phyloP scores from a whole-genome alignment of 2,329 filamentous ascomycete species.

The Exophiala lecanii-corni region DNA sequence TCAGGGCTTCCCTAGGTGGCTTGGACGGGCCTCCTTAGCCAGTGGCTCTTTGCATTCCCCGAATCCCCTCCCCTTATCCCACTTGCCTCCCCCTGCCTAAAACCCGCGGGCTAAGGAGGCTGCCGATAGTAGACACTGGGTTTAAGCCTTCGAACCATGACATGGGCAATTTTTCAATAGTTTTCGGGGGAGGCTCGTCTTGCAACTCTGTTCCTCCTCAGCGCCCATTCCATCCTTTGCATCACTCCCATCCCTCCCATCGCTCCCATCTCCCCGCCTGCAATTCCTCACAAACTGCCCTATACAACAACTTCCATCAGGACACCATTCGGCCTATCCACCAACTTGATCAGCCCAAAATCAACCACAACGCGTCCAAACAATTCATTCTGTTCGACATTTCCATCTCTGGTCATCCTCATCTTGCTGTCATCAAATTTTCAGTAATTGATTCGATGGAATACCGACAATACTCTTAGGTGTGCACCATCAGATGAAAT shows the following conservation, averaged over 20 bases:
- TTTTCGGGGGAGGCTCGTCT: neutral
- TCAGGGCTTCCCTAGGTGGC: neutral
- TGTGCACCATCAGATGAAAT: slow-evolving; percentile 20
- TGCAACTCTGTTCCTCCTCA: neutral
- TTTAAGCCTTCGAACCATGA: neutral
- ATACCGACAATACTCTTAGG: slow-evolving; percentile 33
- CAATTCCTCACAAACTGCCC: slow-evolving; percentile 1
- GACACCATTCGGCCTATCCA: slow-evolving; percentile 9
- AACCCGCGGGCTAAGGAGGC: neutral
- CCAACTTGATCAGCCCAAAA: slow-evolving; percentile 27
- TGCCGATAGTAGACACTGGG: too few species aligned
- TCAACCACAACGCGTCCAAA: slow-evolving; percentile 37
- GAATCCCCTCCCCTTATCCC: neutral
- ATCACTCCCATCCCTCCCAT: neutral
- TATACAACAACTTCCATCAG: slow-evolving; percentile 8
- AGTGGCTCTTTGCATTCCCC: slow-evolving; percentile 1
- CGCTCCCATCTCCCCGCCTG: slow-evolving; percentile 1
- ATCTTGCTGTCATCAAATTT: slow-evolving; percentile 35
- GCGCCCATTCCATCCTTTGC: neutral
- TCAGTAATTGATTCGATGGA: slow-evolving; percentile 48
- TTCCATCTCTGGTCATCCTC: slow-evolving; percentile 40
- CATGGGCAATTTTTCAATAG: neutral
- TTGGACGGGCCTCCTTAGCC: neutral
- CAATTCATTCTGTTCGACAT: slow-evolving; percentile 44
- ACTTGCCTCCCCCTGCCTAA: neutral